Evolutionary conservation across 495 filamentous ascomycete species (phyloP).

Genomic region (Talaromyces proteolyticus): DNA sequence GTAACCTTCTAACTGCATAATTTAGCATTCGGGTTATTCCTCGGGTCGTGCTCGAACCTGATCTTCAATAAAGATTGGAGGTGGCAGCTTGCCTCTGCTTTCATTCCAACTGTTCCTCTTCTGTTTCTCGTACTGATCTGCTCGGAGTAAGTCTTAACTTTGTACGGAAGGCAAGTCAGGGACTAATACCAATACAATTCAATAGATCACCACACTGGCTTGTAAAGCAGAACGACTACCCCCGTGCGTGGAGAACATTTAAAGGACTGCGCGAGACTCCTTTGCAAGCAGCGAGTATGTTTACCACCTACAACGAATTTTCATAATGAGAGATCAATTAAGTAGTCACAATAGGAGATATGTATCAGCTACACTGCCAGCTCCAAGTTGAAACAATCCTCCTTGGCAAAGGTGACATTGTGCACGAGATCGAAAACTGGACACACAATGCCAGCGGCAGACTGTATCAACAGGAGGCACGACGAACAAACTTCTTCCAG

Average conservation of each 20-base stretch:
- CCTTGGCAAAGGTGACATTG: constrained; percentile 3
- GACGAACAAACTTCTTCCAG: constrained; percentile 7
- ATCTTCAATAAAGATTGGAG: constrained; percentile 8
- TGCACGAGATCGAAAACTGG: not conserved
- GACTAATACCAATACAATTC: not conserved
- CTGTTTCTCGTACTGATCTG: constrained; percentile 9
- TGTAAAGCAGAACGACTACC: constrained; percentile 8
- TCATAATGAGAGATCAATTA: not conserved
- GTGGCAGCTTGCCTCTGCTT: constrained; percentile 8
- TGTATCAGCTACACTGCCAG: constrained; percentile 10
- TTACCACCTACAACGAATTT: too few relatives aligned
- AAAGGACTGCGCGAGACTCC: constrained; percentile 8
- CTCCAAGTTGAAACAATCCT: constrained; percentile 9
- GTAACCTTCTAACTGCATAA: not conserved
- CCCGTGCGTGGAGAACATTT: constrained; percentile 6
- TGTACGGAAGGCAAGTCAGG: too few relatives aligned
- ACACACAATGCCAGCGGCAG: not conserved
- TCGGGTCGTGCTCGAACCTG: constrained; percentile 1
- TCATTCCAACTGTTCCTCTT: constrained; percentile 10
- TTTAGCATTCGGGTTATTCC: constrained; percentile 4
- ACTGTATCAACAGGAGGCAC: constrained; percentile 2
- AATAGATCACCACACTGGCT: constrained; percentile 10
- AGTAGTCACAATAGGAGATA: constrained; percentile 8
- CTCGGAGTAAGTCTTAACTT: constrained; percentile 9
- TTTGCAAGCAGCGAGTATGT: constrained; percentile 10